Evolutionary conservation across 2,329 filamentous ascomycete species (phyloP).

Genomic region (Reticulascus tulasneorum): DNA sequence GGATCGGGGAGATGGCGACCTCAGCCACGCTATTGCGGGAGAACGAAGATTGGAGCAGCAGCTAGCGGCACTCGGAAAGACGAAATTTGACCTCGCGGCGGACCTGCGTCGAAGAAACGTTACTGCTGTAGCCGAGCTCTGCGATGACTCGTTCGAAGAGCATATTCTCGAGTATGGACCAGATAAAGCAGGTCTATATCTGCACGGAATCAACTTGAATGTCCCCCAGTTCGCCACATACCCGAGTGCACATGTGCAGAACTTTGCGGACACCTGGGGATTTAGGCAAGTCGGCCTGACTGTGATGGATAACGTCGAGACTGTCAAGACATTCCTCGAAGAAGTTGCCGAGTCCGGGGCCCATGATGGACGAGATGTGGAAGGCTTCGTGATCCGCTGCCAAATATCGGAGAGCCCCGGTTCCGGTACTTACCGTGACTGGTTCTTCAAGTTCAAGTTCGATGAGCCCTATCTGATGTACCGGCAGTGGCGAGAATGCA

Average conservation of each 20-base stretch:
- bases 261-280: slow-evolving; percentile 88
- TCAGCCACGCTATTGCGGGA: slow-evolving; percentile 82
- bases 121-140: slow-evolving; percentile 94
- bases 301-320: slow-evolving; percentile 66
- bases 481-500: slow-evolving; percentile 96
- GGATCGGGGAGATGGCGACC: slow-evolving; percentile 60
- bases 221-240: slow-evolving; percentile 89
- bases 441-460: slow-evolving; percentile 99
- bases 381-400: slow-evolving; percentile 95
- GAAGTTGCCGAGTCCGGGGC: slow-evolving; percentile 81
- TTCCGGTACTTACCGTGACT: slow-evolving; percentile 66
- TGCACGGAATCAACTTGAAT: slow-evolving; percentile 95
- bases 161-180: slow-evolving; percentile 87
- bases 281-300: slow-evolving; percentile 86
- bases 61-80: slow-evolving; percentile 72
- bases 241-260: slow-evolving; percentile 74
- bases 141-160: slow-evolving; percentile 94
- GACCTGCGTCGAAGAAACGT: slow-evolving; percentile 76
- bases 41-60: slow-evolving; percentile 80
- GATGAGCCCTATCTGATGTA: slow-evolving; percentile 99
- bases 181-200: slow-evolving; percentile 82
- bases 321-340: slow-evolving; percentile 79
- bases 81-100: slow-evolving; percentile 70
- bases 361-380: slow-evolving; percentile 87
- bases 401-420: slow-evolving; percentile 55